Evolutionary conservation across 1,139 yeast species (phyloP).

Genomic region (Pichia sp.): DNA sequence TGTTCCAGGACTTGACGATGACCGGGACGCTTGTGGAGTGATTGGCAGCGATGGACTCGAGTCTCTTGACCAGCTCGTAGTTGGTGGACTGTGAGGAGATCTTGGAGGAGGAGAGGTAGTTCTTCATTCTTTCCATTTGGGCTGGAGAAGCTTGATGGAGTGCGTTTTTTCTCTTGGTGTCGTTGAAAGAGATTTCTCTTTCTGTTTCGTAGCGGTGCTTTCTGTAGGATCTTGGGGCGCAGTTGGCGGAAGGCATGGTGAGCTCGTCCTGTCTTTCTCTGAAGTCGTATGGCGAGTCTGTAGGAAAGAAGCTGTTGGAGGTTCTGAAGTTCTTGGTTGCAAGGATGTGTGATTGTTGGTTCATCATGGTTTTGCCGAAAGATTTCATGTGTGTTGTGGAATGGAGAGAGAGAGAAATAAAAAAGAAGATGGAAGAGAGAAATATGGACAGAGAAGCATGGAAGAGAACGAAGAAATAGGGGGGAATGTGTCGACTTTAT

Average conservation of each 20-base stretch:
- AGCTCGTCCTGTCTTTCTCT: background rate
- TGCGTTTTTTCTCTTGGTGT: background rate
- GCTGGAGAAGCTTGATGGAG: slow-evolving; percentile 12
- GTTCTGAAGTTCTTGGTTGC: background rate
- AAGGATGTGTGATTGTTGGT: background rate
- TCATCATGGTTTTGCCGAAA: background rate
- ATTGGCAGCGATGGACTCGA: slow-evolving; percentile 5
- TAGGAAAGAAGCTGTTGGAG: background rate
- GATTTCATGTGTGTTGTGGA: no score
- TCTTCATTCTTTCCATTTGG: slow-evolving; percentile 15
- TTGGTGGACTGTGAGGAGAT: background rate
- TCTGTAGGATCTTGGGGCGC: background rate
- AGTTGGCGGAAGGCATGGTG: background rate
- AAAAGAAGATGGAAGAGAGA: no score
- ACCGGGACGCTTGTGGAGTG: slow-evolving; percentile 12
- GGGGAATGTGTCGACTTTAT: no score
- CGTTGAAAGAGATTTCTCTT: background rate
- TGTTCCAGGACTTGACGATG: slow-evolving; percentile 7
- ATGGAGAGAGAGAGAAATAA: no score
- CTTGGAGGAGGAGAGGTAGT: background rate
- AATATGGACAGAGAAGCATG: no score
- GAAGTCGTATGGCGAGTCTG: background rate
- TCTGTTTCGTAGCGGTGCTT: background rate
- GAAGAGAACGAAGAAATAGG: no score
- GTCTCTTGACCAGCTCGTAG: slow-evolving; percentile 9